phyloP scores from a whole-genome alignment of 495 filamentous ascomycete genomes.

The Amorphotheca resinae region DNA sequence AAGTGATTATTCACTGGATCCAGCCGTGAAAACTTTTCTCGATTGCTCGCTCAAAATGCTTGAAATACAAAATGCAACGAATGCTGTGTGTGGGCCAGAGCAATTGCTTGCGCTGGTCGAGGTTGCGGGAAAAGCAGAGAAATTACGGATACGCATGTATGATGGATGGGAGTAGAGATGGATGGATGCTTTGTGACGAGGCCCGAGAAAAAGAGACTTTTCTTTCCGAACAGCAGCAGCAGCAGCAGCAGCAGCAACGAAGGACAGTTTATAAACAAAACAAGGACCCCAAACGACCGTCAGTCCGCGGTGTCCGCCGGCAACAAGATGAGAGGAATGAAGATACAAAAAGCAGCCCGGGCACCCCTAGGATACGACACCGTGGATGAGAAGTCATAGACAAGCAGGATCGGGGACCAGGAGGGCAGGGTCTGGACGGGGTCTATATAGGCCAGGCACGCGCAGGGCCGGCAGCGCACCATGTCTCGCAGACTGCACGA shows the following conservation, averaged over 20 bases:
- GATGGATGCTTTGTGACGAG: background rate
- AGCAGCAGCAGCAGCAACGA: too few relatives aligned
- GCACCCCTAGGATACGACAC: slow-evolving; percentile 6
- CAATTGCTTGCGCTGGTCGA: background rate
- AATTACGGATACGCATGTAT: too few relatives aligned
- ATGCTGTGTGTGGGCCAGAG: slow-evolving; percentile 6
- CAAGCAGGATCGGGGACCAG: too few relatives aligned
- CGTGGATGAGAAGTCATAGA: slow-evolving; percentile 7
- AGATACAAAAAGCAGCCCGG: slow-evolving; percentile 12
- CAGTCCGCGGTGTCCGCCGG: background rate
- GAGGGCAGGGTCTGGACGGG: slow-evolving; percentile 10
- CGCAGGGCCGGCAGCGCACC: background rate
- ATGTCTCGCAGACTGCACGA: slow-evolving; percentile 1
- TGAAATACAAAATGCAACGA: background rate
- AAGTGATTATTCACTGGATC: slow-evolving; percentile 16
- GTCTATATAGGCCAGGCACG: slow-evolving; percentile 20
- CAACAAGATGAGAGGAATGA: slow-evolving; percentile 11
- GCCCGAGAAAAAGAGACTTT: slow-evolving; percentile 15
- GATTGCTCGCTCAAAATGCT: background rate
- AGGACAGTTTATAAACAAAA: too few relatives aligned
- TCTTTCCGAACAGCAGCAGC: too few relatives aligned
- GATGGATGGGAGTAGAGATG: background rate
- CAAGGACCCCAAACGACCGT: slow-evolving; percentile 16
- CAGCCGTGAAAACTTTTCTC: slow-evolving; percentile 15
- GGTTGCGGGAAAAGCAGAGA: too few relatives aligned